phyloP scores from a whole-genome alignment of 2,329 filamentous ascomycete genomes.

The Aspergillus pseudoviridinutans region DNA sequence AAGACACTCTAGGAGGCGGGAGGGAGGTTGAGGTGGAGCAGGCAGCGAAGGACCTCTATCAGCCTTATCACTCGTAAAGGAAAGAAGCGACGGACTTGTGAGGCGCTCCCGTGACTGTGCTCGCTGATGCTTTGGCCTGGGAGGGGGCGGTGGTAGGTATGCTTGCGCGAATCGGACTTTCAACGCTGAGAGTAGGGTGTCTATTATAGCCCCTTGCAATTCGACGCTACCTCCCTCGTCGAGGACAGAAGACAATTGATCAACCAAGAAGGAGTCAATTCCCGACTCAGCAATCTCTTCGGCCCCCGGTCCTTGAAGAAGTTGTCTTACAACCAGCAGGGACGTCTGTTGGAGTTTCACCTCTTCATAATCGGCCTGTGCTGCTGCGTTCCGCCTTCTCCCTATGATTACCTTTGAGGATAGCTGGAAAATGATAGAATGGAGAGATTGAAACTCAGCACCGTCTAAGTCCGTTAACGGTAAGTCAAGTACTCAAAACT shows the following conservation, averaged over 20 bases:
- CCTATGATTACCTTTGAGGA: slow-evolving; percentile 27
- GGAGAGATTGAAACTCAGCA: slow-evolving; percentile 27
- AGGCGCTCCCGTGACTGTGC: slow-evolving; percentile 37
- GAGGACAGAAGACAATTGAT: slow-evolving; percentile 61
- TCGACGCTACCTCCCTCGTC: slow-evolving; percentile 58
- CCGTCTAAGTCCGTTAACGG: slow-evolving; percentile 16
- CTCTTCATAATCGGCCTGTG: slow-evolving; percentile 47
- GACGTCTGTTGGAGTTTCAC: slow-evolving; percentile 68
- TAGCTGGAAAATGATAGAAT: slow-evolving; percentile 30
- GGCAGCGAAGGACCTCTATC: slow-evolving; percentile 35
- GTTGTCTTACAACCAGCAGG: slow-evolving; percentile 59
- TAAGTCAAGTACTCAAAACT: slow-evolving; percentile 4
- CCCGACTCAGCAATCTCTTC: slow-evolving; percentile 44
- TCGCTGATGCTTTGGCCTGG: slow-evolving; percentile 33
- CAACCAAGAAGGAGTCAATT: slow-evolving; percentile 67
- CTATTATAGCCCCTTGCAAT: slow-evolving; percentile 72
- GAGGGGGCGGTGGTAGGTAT: slow-evolving; percentile 29
- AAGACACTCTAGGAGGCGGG: slow-evolving; percentile 73
- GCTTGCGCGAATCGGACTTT: slow-evolving; percentile 52
- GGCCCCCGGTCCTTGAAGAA: slow-evolving; percentile 38
- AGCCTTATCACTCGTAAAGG: slow-evolving; percentile 43
- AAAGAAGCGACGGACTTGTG: slow-evolving; percentile 41
- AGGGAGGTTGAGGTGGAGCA: slow-evolving; percentile 47
- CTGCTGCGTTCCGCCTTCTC: slow-evolving; percentile 9
- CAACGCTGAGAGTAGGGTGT: slow-evolving; percentile 70